Evolutionary conservation across 164 flowering plant genomes (phyloP).

Genomic region (Tetracentron sinense): DNA sequence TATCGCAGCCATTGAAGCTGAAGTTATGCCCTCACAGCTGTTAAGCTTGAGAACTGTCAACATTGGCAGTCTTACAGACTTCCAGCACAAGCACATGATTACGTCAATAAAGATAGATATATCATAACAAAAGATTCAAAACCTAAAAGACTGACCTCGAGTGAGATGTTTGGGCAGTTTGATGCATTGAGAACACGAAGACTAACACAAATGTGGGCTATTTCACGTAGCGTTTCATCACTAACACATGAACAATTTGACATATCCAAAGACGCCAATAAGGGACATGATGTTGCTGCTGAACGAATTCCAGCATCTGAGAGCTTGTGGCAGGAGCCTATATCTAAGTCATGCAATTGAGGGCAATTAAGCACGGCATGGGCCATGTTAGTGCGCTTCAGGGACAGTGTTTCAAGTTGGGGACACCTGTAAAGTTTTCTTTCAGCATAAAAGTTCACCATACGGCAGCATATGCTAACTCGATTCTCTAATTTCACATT

Average conservation of each 20-base stretch:
- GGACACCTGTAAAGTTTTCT: conserved; percentile 32
- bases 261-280: conserved; percentile 70
- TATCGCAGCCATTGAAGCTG: conserved; percentile 88
- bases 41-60: too few species aligned
- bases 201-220: conserved; percentile 46
- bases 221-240: too few species aligned
- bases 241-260: too few species aligned
- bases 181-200: conserved; percentile 64
- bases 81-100: conserved; percentile 1
- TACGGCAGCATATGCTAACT: not conserved
- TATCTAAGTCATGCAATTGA: conserved; percentile 61
- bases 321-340: conserved; percentile 97
- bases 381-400: conserved; percentile 91
- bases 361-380: conserved; percentile 80
- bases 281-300: conserved; percentile 71
- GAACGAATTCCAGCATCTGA: conserved; percentile 90
- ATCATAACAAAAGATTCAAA: too few species aligned
- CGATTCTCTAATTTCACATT: not conserved
- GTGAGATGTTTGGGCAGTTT: too few species aligned
- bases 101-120: conserved; percentile 5
- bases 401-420: conserved; percentile 67
- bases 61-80: too few species aligned
- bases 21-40: conserved; percentile 86
- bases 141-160: too few species aligned
- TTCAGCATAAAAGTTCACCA: conserved; percentile 5